A percentile compares a stretch with the other conserved stretches of the same genome.
These are phyloP conservation scores for Tetrahymena borealis DNA, from an alignment of 73 alveolate species.

Conservation along the genomic window DNA sequence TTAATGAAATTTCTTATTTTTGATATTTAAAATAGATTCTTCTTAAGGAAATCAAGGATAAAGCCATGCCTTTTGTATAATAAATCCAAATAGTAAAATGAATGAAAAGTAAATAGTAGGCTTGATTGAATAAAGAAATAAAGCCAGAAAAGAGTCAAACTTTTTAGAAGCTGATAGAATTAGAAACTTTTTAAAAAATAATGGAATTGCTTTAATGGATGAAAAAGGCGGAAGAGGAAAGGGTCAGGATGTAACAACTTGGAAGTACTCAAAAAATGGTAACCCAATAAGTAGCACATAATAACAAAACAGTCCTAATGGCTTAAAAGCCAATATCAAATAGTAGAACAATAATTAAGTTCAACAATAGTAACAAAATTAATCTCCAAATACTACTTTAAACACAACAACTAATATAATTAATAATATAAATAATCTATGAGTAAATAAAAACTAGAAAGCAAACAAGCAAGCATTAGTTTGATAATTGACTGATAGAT, in stretches of 20 bases:
- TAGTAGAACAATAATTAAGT: neutral
- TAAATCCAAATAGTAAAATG: neutral
- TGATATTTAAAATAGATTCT: neutral
- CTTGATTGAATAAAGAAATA: conserved; percentile 27
- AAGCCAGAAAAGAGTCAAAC: conserved; percentile 30
- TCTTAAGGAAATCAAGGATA: neutral
- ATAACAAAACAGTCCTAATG: neutral
- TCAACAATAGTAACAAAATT: neutral
- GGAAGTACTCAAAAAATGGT: conserved; percentile 8
- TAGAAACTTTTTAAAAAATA: conserved; percentile 21
- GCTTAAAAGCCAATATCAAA: neutral
- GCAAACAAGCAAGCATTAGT: too few species aligned
- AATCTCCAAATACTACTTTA: neutral
- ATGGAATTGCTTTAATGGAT: conserved; percentile 22
- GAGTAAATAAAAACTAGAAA: neutral
- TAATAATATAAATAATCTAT: neutral
- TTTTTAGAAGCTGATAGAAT: conserved; percentile 40
- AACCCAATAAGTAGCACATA: neutral
- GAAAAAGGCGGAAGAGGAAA: conserved; percentile 41
- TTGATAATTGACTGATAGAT: too few species aligned
- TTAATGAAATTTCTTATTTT: neutral
- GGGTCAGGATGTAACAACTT: conserved; percentile 26
- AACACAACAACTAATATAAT: neutral
- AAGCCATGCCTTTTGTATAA: too few species aligned
- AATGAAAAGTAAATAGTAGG: conserved; percentile 9